Evolutionary conservation across 306 rosid genomes (phyloP).

Genomic region (Sindora glabra): DNA sequence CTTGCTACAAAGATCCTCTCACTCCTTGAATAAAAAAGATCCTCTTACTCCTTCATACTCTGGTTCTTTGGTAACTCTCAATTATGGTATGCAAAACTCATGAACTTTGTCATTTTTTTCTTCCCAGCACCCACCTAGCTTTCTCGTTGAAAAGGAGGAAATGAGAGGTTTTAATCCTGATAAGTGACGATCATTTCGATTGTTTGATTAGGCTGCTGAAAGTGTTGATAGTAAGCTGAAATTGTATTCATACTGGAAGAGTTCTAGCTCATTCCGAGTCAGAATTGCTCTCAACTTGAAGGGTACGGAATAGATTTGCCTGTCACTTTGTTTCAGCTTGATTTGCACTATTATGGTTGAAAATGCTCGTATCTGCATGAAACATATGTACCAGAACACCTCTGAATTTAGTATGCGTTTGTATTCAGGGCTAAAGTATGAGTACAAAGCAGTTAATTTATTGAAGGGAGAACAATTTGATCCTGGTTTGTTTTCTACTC

Average conservation of each 20-base stretch:
- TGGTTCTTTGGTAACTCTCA: too few species aligned
- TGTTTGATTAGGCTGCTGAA: constrained; percentile 18
- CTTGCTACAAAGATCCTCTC: too few species aligned
- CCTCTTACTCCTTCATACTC: too few species aligned
- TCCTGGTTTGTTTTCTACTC: constrained; percentile 31
- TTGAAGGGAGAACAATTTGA: constrained; percentile 44
- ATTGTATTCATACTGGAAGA: constrained; percentile 35
- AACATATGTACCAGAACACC: not conserved
- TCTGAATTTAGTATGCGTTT: not conserved
- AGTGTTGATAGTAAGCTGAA: not conserved
- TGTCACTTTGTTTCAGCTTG: not conserved
- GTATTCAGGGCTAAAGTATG: constrained; percentile 44
- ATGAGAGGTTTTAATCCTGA: not conserved
- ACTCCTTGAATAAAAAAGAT: too few species aligned
- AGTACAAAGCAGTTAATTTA: constrained; percentile 46
- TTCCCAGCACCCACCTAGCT: too few species aligned
- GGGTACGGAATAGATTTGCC: constrained; percentile 23
- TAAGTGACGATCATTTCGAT: not conserved
- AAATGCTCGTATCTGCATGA: not conserved
- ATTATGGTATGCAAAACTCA: too few species aligned
- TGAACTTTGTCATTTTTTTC: too few species aligned
- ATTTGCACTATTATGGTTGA: not conserved
- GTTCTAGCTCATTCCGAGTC: constrained; percentile 32
- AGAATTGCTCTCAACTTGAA: constrained; percentile 55
- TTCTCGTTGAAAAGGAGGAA: too few species aligned